Conservation (phyloP, 371 early-diverging fungal species). For the Funneliformis caledonium region DNA sequence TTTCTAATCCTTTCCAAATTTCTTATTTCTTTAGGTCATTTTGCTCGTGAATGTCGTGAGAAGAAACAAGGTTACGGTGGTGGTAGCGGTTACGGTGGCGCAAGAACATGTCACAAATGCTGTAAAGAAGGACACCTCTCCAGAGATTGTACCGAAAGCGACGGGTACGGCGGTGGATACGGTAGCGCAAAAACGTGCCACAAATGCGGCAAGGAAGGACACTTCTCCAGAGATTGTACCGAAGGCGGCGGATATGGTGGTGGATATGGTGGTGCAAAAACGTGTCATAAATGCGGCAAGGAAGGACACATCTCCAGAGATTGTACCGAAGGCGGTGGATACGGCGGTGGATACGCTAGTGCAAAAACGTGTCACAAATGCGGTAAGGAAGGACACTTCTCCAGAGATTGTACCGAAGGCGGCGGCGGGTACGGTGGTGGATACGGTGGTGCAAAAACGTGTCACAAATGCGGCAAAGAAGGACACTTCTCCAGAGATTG, state of each 20-base stretch:
- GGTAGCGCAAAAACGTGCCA: background rate
- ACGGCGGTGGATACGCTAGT: background rate
- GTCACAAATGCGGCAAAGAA: constrained; percentile 10
- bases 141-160: background rate
- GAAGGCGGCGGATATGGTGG: background rate
- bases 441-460: background rate
- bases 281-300: constrained; percentile 2
- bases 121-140: constrained; percentile 15
- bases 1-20: background rate
- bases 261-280: background rate
- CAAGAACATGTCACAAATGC: background rate
- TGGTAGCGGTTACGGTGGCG: background rate
- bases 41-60: constrained; percentile 18
- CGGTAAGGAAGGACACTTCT: background rate
- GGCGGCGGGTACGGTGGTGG: background rate
- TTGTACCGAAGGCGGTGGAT: background rate
- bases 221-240: background rate
- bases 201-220: background rate
- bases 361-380: background rate
- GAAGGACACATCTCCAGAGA: constrained; percentile 28
- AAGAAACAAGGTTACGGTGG: constrained; percentile 11
- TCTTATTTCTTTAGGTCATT: background rate
- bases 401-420: background rate
- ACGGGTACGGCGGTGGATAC: background rate
- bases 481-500: constrained; percentile 25